phyloP scores from a whole-genome alignment of 805 yeast species.

The Naumovozyma dairenensis region DNA sequence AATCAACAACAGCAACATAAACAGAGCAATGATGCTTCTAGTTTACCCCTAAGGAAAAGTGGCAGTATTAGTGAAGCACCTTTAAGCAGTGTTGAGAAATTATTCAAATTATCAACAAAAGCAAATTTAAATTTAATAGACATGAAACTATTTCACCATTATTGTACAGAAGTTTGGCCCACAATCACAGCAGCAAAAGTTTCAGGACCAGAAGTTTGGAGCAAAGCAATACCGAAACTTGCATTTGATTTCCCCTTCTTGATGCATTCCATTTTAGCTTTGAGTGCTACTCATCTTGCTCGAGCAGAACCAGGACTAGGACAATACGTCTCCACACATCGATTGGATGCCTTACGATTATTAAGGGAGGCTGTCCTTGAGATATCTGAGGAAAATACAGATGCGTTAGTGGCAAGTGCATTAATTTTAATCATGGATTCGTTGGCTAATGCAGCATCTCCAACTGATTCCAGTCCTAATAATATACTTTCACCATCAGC shows the following conservation, averaged over 20 bases:
- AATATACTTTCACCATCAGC: conserved; percentile 75
- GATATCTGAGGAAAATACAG: conserved; percentile 77
- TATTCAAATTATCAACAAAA: conserved; percentile 20
- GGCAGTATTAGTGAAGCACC: too few relatives aligned
- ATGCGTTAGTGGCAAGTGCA: conserved; percentile 89
- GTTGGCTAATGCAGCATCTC: conserved; percentile 73
- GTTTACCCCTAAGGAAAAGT: too few relatives aligned
- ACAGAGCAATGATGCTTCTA: not conserved
- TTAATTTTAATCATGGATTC: conserved; percentile 86
- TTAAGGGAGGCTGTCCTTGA: conserved; percentile 79
- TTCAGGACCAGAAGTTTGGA: conserved; percentile 74
- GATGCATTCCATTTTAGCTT: conserved; percentile 86
- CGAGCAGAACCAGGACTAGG: conserved; percentile 67
- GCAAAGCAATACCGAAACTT: conserved; percentile 73
- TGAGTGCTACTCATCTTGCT: conserved; percentile 85
- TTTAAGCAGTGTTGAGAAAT: conserved; percentile 10
- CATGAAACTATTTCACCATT: conserved; percentile 76
- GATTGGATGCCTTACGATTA: conserved; percentile 76
- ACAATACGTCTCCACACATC: conserved; percentile 72
- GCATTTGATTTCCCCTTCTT: conserved; percentile 83
- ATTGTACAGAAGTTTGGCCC: conserved; percentile 72
- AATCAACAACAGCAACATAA: not conserved
- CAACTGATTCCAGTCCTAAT: conserved; percentile 25
- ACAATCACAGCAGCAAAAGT: conserved; percentile 89
- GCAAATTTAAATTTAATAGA: conserved; percentile 58